Percentiles rank a stretch among this genome's conserved stretches.
Evolutionary conservation across 768 basidiomycete species (phyloP).

Genomic region (Macrocybe gigantea): DNA sequence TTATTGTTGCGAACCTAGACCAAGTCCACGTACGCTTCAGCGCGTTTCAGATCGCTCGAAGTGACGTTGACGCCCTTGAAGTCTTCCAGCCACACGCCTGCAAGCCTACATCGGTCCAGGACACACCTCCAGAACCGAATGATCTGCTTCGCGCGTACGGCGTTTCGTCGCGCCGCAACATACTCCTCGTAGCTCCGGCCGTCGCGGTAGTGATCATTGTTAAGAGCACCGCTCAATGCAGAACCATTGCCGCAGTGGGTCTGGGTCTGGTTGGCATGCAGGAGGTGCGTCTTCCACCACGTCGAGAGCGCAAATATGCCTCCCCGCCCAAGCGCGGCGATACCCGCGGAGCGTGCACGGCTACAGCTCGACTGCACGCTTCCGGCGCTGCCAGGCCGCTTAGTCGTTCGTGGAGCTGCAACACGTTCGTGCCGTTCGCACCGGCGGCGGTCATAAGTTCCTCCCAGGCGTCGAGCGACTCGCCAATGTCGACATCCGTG

Average conservation of each 20-base stretch:
- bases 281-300: neutral
- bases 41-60: conserved; percentile 26
- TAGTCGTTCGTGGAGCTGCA: neutral
- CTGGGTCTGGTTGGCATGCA: neutral
- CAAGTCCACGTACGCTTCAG: conserved; percentile 1
- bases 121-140: conserved; percentile 43
- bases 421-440: conserved; percentile 1
- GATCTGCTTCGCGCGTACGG: conserved; percentile 13
- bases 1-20: no score
- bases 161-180: neutral
- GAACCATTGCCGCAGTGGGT: neutral
- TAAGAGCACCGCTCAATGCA: neutral
- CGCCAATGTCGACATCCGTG: no score
- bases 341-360: neutral
- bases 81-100: conserved; percentile 62
- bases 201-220: neutral
- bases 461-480: neutral
- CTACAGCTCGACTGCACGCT: neutral
- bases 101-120: conserved; percentile 41
- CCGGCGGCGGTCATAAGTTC: conserved; percentile 5
- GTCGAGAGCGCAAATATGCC: neutral
- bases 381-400: neutral
- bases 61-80: conserved; percentile 56
- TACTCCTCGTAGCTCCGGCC: conserved; percentile 1
- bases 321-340: neutral